A percentile compares a stretch with the other conserved stretches of the same genome.
Conservation (phyloP, 192 early-diverging fungal species). For the Coemansia pectinata region DNA sequence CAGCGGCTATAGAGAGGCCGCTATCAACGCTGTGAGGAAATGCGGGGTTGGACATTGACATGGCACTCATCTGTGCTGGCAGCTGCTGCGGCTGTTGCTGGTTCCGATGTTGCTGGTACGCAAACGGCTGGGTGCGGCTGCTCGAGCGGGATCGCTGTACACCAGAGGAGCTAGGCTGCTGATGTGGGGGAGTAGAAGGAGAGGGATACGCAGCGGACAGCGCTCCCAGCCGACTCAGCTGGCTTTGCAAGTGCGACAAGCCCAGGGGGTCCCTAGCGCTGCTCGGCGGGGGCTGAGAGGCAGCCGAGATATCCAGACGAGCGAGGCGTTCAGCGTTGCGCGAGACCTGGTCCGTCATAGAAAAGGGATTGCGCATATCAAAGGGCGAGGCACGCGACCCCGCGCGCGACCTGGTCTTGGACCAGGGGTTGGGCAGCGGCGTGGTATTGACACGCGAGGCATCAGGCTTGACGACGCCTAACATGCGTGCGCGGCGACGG, state of each 20-base stretch:
- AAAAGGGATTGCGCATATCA: slow-evolving; percentile 29
- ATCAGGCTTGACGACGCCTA: slow-evolving; percentile 44
- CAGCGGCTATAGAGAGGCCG: not conserved
- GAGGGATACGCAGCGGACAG: not conserved
- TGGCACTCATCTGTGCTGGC: slow-evolving; percentile 21
- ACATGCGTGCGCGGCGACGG: slow-evolving; percentile 31
- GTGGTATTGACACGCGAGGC: slow-evolving; percentile 35
- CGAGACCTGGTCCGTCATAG: slow-evolving; percentile 34
- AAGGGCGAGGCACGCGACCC: slow-evolving; percentile 3
- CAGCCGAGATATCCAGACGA: slow-evolving; percentile 31
- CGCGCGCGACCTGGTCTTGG: slow-evolving; percentile 12
- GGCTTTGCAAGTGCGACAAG: slow-evolving; percentile 7
- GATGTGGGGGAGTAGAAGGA: not conserved
- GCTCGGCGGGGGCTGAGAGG: slow-evolving; percentile 4
- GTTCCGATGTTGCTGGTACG: not conserved
- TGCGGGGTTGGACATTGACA: slow-evolving; percentile 20
- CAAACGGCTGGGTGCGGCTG: slow-evolving; percentile 8
- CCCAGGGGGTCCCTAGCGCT: slow-evolving; percentile 9
- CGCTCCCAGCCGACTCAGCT: slow-evolving; percentile 1
- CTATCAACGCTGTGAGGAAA: not conserved
- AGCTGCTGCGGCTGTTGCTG: slow-evolving; percentile 3
- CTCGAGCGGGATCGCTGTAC: slow-evolving; percentile 4
- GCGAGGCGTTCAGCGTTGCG: slow-evolving; percentile 38
- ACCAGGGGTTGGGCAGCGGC: slow-evolving; percentile 56
- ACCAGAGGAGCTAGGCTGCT: not conserved